Evolutionary conservation across 805 yeast genomes (phyloP), one percentile per base, ranked within the genome.

Genomic region (Cyberlindnera japonica): DNA sequence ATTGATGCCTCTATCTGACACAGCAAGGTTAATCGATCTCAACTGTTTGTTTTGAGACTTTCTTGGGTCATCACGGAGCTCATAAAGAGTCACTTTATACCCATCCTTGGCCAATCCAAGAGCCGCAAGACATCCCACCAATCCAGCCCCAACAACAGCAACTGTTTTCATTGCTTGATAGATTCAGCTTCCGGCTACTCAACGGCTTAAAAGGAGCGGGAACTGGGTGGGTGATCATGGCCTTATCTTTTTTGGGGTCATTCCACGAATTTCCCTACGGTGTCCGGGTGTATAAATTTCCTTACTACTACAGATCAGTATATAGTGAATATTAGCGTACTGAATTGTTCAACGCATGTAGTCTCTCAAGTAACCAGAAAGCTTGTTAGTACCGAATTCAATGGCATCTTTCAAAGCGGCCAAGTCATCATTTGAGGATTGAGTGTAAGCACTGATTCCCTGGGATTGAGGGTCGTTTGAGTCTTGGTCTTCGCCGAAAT

Each of bases 371-470:
- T 83, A 80, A 21, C 82, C 83, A 21, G 95, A 87, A 41, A 91
- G 69, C 64, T 86, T 89, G 58, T 81, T 84, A 18, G 97, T 98
- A 44, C 98, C 98, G 50, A 79, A 85, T 64, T 91, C 98, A 48
- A 93, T 74, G 13, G 89, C 96, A 62, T 87, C 96, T 67, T 86
- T 89, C 57, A 93, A 67, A 42, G 82, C 88, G 35, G 83, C 88
- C 59, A 93, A 69, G 63, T 93, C 99, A 56, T 93, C 95, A 53
- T 81, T 81, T n/a, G 91, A 82, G 42, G 83, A 79, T 36, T 81
- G 79, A 38, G 82, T 72, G 56, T 86, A 80, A 48, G 81, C 76
- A 30, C 78, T 88, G 42, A 84, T 66, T 41, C 79, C 69, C 16
- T 57, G 61, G 16, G 61, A 50, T 62, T 67, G 17, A 17, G 59